Base-by-base conservation (phyloP, 2,329 filamentous ascomycete genomes). In the Cephalotrichum gorgonifer region DNA sequence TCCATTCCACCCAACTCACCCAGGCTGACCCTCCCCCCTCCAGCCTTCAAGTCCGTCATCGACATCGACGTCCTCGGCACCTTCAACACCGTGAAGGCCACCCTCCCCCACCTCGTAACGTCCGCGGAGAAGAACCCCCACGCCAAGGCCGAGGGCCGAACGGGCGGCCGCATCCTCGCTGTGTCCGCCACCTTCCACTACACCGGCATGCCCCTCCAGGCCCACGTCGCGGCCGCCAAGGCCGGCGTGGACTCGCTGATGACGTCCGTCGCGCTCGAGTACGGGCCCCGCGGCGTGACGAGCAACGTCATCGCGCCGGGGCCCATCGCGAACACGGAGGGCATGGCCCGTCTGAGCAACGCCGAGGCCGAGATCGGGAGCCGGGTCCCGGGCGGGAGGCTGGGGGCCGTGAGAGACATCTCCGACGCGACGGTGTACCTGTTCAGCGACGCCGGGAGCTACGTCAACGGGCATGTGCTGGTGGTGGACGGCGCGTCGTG, bases 41-140 rank as follows among this genome's bases (percentile, higher is more conserved):
- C 35, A 54, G 93, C 88, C 3, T 95, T 98, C 80, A 94, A 90
- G 66, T 76, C 87, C 0, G 93, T 98, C 55, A 91, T 97, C 59
- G 93, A 97, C 53, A 98, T 98, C 60, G 93, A 97, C 63, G 85
- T 95, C 3, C 67, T 97, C 31, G 93, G 93, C 28, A 94, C 87
- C 15, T 98, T 86, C 70, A 95, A 97, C 71, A 95, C 89, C 3
- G 75, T 95, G 60, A 97, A 97, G 69, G 89, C 91, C 3, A 93
- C 88, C 1, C 71, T 96, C 30, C 88, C 88, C 0, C 77, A 95
- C 59, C 78, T 98, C 3, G 67, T 88, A 12, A 75, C 80, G 57
- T 94, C 88, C n/a, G 83, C 86, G 1, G 66, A 69, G 30, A 78
- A 77, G 17, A 79, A 85, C 55, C 75, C 78, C 2, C 78, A 78